Conservation (phyloP, 257 asterid genomes). For the Salvia miltiorrhiza region DNA sequence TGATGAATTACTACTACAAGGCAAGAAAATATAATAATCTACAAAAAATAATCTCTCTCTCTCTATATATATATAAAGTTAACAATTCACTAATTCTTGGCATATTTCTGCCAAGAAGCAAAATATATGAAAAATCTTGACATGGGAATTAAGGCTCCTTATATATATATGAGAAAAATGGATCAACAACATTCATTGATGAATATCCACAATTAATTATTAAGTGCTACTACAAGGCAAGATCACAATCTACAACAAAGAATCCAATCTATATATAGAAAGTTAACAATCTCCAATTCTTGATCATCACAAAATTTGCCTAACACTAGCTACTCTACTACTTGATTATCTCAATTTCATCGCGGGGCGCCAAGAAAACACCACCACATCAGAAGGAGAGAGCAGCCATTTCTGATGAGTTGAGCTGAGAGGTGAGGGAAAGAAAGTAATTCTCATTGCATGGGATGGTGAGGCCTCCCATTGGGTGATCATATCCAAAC, state of each 20-base stretch:
- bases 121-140: not conserved
- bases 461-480: slow-evolving; percentile 43
- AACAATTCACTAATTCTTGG: too few species aligned
- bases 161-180: not conserved
- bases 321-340: slow-evolving; percentile 10
- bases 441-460: slow-evolving; percentile 35
- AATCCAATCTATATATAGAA: not conserved
- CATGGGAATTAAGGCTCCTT: not conserved
- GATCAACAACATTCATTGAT: slow-evolving; percentile 3
- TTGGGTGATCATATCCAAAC: slow-evolving; percentile 38
- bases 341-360: not conserved
- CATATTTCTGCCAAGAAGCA: not conserved
- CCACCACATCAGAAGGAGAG: slow-evolving; percentile 15
- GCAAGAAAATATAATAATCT: not conserved
- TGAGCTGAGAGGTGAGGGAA: slow-evolving; percentile 26
- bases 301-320: slow-evolving; percentile 25
- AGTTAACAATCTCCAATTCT: not conserved
- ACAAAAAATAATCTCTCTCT: too few species aligned
- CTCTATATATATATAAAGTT: too few species aligned
- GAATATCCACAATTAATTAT: too few species aligned
- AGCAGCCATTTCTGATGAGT: not conserved
- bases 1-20: not conserved
- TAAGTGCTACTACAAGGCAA: not conserved
- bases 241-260: not conserved
- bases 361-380: not conserved